A percentile compares a stretch with the other conserved stretches of the same genome.
phyloP scores from a whole-genome alignment of 164 flowering plant species.

The Magnolia sinica region DNA sequence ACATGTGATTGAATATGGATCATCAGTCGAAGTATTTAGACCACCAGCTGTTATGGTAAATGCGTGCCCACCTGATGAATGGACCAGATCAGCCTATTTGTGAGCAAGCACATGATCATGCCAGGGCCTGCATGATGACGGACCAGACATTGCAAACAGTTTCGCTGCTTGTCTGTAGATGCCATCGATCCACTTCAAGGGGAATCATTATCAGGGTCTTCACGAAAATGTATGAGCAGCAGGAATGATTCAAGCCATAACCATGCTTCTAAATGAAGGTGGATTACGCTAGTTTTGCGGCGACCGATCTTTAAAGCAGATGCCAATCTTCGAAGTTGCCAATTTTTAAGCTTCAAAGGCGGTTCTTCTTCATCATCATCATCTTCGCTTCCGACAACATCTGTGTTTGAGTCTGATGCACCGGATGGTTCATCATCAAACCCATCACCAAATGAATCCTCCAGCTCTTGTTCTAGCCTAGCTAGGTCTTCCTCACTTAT shows the following conservation, averaged over 20 bases:
- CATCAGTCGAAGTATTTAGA: not conserved
- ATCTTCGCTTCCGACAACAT: constrained; percentile 4
- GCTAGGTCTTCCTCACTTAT: constrained; percentile 79
- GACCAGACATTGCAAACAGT: not conserved
- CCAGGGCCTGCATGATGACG: not conserved
- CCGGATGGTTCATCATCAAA: constrained; percentile 45
- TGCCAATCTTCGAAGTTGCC: constrained; percentile 85
- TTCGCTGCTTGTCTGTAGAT: no score
- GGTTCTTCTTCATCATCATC: constrained; percentile 58
- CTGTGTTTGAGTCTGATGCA: constrained; percentile 17
- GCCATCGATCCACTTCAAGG: not conserved
- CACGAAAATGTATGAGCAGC: not conserved
- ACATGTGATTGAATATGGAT: not conserved
- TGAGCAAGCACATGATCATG: not conserved
- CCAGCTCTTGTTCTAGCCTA: constrained; percentile 63
- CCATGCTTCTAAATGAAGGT: not conserved
- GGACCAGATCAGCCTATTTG: not conserved
- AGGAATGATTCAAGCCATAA: not conserved
- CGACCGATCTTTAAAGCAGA: constrained; percentile 80
- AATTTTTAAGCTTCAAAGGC: constrained; percentile 65
- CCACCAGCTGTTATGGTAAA: no score
- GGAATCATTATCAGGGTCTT: not conserved
- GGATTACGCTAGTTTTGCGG: constrained; percentile 78
- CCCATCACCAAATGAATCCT: constrained; percentile 43
- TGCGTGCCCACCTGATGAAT: no score